Evolutionary conservation across 176 grass and related monocot genomes (phyloP).

Genomic region (Ensete glaucum): DNA sequence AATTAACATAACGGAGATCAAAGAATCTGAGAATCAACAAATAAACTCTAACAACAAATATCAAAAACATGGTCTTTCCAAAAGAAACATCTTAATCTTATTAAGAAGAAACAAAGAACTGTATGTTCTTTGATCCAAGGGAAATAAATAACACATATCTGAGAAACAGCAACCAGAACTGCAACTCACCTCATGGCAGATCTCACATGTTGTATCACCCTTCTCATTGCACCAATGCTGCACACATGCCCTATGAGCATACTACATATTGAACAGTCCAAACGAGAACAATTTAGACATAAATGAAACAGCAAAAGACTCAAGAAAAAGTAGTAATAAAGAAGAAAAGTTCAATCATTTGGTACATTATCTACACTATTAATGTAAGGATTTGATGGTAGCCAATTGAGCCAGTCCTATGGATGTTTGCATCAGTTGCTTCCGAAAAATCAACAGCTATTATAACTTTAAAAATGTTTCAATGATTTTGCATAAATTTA

Average conservation of each 20-base stretch:
- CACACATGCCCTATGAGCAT: conserved; percentile 80
- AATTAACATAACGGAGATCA: background rate
- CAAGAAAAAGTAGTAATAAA: background rate
- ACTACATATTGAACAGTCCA: conserved; percentile 28
- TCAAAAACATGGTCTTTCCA: background rate
- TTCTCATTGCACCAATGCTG: conserved; percentile 92
- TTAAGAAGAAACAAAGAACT: background rate
- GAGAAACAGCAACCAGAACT: conserved; percentile 1
- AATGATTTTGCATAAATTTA: too few relatives aligned
- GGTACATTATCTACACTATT: too few relatives aligned
- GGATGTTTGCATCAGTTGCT: too few relatives aligned
- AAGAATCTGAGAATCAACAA: background rate
- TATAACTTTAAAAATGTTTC: too few relatives aligned
- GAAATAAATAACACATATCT: background rate
- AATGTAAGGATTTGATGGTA: too few relatives aligned
- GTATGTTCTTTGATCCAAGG: conserved; percentile 1
- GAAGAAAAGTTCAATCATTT: background rate
- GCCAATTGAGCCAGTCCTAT: too few relatives aligned
- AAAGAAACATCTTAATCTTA: background rate
- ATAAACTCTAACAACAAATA: background rate
- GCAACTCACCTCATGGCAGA: conserved; percentile 58
- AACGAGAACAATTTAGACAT: background rate
- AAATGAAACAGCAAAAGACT: background rate
- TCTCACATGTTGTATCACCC: conserved; percentile 79
- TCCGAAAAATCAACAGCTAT: too few relatives aligned